These are phyloP conservation scores for Heliocybe sulcata DNA, from an alignment of 1,284 basidiomycete species.

Conservation along the genomic window DNA sequence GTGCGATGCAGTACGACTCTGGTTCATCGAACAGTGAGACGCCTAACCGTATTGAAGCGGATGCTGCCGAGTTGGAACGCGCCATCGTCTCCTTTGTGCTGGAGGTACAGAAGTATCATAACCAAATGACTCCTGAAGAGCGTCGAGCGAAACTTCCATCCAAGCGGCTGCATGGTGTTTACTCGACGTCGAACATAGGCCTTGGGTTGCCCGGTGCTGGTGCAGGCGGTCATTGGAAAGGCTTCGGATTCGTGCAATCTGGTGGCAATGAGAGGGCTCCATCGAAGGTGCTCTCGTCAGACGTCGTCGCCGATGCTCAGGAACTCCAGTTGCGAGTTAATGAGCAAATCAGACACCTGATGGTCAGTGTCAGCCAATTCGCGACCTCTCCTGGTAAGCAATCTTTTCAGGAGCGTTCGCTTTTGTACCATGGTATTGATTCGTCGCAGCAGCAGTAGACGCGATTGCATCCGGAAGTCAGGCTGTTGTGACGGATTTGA, in stretches of 20 bases:
- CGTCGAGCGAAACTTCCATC: conserved; percentile 23
- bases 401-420: neutral
- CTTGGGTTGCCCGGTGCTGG: conserved; percentile 70
- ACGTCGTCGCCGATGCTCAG: conserved; percentile 48
- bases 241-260: conserved; percentile 67
- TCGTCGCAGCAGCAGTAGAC: neutral
- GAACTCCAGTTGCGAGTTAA: conserved; percentile 40
- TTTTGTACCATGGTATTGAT: neutral
- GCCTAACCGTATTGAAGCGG: conserved; percentile 65
- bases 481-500: conserved; percentile 44
- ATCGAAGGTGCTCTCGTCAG: conserved; percentile 38
- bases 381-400: conserved; percentile 8
- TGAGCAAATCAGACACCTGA: conserved; percentile 28
- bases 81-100: conserved; percentile 67
- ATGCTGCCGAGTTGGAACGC: conserved; percentile 72
- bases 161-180: conserved; percentile 59
- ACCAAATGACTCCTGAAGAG: conserved; percentile 23
- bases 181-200: conserved; percentile 59
- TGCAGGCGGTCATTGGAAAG: conserved; percentile 62
- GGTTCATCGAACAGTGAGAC: conserved; percentile 54
- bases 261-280: conserved; percentile 42
- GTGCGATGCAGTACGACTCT: conserved; percentile 72
- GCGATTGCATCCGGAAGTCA: conserved; percentile 21
- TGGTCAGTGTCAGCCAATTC: conserved; percentile 7
- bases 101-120: conserved; percentile 60